Conservation (phyloP, 2,329 filamentous ascomycete species). For the Clonostachys solani region DNA sequence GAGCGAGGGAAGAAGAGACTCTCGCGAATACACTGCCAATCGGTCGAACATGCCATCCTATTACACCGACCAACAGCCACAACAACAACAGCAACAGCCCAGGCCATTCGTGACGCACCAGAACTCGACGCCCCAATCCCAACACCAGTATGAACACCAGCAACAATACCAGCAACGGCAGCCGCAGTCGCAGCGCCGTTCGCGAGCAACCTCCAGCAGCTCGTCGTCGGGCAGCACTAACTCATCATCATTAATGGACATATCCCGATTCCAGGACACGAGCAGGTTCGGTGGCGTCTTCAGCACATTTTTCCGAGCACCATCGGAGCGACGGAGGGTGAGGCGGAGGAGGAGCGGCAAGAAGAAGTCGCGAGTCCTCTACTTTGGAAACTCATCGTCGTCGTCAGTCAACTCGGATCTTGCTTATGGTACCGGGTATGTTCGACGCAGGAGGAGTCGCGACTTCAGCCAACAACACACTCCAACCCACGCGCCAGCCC, state of each 20-base stretch:
- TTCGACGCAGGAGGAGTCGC: conserved; percentile 30
- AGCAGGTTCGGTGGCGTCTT: conserved; percentile 51
- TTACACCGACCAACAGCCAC: conserved; percentile 7
- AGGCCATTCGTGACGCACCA: no score
- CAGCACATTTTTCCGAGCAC: conserved; percentile 57
- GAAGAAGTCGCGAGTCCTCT: conserved; percentile 50
- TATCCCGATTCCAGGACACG: conserved; percentile 50
- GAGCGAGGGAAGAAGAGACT: conserved; percentile 22
- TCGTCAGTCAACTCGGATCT: conserved; percentile 66
- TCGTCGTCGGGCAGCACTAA: conserved; percentile 43
- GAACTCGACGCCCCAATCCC: not conserved
- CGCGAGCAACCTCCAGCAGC: conserved; percentile 24
- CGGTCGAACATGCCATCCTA: conserved; percentile 1
- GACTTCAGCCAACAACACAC: conserved; percentile 13
- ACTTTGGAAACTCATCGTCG: conserved; percentile 59
- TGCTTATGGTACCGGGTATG: conserved; percentile 61
- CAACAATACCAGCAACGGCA: conserved; percentile 9
- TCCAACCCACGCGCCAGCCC: not conserved
- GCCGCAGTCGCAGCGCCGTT: conserved; percentile 7
- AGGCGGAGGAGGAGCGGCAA: conserved; percentile 31
- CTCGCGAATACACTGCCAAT: conserved; percentile 14
- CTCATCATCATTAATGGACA: conserved; percentile 60
- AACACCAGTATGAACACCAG: conserved; percentile 4
- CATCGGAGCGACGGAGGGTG: conserved; percentile 47
- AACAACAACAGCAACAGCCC: not conserved